Evolutionary conservation across 2,329 filamentous ascomycete genomes (phyloP), one percentile per base, ranked within the genome.

Genomic region (Daldinia sp.): DNA sequence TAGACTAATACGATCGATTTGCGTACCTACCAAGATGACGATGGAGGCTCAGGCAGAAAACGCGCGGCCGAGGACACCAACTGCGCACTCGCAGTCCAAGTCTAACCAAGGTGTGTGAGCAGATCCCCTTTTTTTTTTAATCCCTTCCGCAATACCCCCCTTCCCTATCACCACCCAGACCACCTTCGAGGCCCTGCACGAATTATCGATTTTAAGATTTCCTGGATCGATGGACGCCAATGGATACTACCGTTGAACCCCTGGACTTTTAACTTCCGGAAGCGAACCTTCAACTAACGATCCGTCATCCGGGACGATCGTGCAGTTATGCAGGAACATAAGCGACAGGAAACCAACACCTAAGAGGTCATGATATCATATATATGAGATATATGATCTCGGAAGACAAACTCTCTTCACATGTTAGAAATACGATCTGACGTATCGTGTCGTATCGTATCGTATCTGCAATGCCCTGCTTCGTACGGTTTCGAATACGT

Each of bases 181-280:
- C 39, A 57, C 18, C 44, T 23, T 35, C 23, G 13, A 39, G 30
- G 30, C 26, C 46, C 23, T 42, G 28, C 20, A 56, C 42, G 60
- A 26, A 63, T 50, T 50, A 56, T 15, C 51, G 20, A 46, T 35
- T 48, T 50, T 35, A 50, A 48, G 56, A 59, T 59, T 57, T 60
- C 37, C 56, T 55, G 57, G 35, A 26, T 53, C 20, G 30, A 33
- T 57, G 60, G 63, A 59, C 26, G 10, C 46, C 56, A 28, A 66
- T 66, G 63, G 67, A 69, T 54, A 46, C 50, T 65, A 37, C 67
- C 56, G 67, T 61, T 64, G 46, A 60, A 58, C 63, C 67, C 67
- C 60, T 44, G 48, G n/a, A 60, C 35, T 64, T 59, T 26, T 37
- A 58, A 26, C 30, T 35, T 57, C 55, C 56, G 37, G 51, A 53